phyloP scores from a whole-genome alignment of 768 basidiomycete genomes.

The Psilocybe cyanescens region DNA sequence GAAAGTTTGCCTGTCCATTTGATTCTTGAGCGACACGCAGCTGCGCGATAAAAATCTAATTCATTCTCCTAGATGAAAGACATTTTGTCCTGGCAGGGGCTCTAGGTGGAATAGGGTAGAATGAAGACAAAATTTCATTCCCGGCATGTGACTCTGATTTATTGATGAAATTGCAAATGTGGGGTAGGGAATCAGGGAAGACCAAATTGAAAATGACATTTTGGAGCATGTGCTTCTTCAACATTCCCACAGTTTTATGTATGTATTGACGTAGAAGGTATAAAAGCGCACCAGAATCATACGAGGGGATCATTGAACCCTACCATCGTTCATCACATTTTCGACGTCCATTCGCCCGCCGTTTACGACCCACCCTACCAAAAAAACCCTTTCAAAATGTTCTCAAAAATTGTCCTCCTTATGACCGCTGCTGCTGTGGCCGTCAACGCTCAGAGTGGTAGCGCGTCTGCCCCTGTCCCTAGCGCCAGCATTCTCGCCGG shows the following conservation, averaged over 20 bases:
- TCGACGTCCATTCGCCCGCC: background rate
- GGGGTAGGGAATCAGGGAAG: background rate
- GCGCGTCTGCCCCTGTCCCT: background rate
- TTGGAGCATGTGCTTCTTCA: background rate
- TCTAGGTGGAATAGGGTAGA: background rate
- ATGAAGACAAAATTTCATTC: background rate
- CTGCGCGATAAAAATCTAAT: no score
- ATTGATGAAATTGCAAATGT: constrained; percentile 4
- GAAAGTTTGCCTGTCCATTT: no score
- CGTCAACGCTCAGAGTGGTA: constrained; percentile 14
- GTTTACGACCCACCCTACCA: background rate
- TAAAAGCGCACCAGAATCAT: constrained; percentile 6
- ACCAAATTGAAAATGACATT: background rate
- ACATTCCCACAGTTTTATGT: background rate
- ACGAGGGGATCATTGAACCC: background rate
- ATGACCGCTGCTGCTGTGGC: constrained; percentile 13
- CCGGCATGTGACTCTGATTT: background rate
- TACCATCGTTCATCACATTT: background rate
- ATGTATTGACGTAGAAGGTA: background rate
- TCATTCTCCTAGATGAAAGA: no score
- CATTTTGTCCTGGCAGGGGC: no score
- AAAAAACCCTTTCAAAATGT: constrained; percentile 15
- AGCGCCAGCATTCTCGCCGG: constrained; percentile 11
- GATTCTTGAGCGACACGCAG: no score
- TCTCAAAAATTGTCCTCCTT: constrained; percentile 19